Conservation (phyloP, 441 rosid genomes). For the Manihot esculenta region DNA sequence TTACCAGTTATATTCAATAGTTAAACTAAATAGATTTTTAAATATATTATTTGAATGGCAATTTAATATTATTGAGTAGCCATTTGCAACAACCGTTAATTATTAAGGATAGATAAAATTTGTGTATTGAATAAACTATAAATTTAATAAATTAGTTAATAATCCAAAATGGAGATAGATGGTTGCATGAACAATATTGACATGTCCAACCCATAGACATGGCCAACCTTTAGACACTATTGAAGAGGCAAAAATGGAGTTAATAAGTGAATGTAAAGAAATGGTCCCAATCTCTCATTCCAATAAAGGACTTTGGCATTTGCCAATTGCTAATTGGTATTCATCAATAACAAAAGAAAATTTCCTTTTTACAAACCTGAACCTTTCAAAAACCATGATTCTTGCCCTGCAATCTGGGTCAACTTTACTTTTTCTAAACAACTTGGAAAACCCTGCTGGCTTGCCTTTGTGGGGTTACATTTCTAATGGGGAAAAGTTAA, state of each 20-base stretch:
- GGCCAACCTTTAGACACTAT: neutral
- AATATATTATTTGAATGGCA: too few relatives aligned
- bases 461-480: neutral
- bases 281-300: neutral
- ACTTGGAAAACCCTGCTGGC: neutral
- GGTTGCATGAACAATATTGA: neutral
- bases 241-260: neutral
- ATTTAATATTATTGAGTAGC: too few relatives aligned
- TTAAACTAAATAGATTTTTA: too few relatives aligned
- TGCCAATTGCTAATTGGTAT: neutral
- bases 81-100: too few relatives aligned
- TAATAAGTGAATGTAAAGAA: neutral
- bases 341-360: constrained; percentile 14
- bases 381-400: constrained; percentile 15
- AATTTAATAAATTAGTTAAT: too few relatives aligned
- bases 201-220: neutral
- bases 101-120: too few relatives aligned
- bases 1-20: too few relatives aligned
- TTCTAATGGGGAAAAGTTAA: too few relatives aligned
- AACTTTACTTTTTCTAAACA: neutral
- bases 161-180: too few relatives aligned
- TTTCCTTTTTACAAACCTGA: constrained; percentile 2
- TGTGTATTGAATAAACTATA: too few relatives aligned
- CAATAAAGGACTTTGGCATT: neutral
- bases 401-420: constrained; percentile 22